These are phyloP conservation scores for Fusarium chaquense DNA, from an alignment of 2,329 filamentous ascomycete species.

Conservation along the genomic window DNA sequence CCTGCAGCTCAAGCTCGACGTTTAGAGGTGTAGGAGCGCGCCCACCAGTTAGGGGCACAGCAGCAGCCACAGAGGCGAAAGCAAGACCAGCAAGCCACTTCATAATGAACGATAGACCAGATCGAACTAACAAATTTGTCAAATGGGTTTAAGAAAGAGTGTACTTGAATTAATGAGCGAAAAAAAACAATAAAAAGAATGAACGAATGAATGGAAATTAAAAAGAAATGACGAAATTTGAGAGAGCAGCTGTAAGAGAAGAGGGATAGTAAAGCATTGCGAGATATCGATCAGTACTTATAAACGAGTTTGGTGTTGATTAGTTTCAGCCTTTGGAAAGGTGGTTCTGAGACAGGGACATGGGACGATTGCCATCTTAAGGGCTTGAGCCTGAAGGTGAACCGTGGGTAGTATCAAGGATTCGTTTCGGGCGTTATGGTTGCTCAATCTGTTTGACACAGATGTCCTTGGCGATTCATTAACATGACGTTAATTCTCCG, in stretches of 20 bases:
- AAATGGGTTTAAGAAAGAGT: neutral
- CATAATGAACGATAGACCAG: slow-evolving; percentile 40
- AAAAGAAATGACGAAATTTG: slow-evolving; percentile 13
- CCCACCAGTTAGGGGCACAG: slow-evolving; percentile 41
- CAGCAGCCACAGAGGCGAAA: slow-evolving; percentile 44
- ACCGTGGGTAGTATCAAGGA: slow-evolving; percentile 12
- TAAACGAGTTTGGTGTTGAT: slow-evolving; percentile 24
- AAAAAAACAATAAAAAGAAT: neutral
- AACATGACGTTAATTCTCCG: neutral
- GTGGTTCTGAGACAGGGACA: slow-evolving; percentile 1
- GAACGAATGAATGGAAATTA: slow-evolving; percentile 14
- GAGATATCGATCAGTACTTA: slow-evolving; percentile 31
- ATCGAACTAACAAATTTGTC: slow-evolving; percentile 21
- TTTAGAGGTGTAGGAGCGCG: slow-evolving; percentile 57
- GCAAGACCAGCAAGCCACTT: slow-evolving; percentile 47
- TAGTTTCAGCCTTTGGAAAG: neutral
- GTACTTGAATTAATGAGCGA: slow-evolving; percentile 10
- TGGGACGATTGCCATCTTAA: slow-evolving; percentile 20
- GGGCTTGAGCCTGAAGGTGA: slow-evolving; percentile 14
- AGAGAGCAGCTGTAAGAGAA: neutral
- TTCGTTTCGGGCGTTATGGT: slow-evolving; percentile 15
- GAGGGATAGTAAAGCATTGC: slow-evolving; percentile 11
- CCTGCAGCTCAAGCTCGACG: slow-evolving; percentile 60
- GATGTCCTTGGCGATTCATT: slow-evolving; percentile 1
- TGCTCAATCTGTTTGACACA: slow-evolving; percentile 29